Evolutionary conservation across 78 protist species (phyloP).

Genomic region (Fonticula alba): DNA sequence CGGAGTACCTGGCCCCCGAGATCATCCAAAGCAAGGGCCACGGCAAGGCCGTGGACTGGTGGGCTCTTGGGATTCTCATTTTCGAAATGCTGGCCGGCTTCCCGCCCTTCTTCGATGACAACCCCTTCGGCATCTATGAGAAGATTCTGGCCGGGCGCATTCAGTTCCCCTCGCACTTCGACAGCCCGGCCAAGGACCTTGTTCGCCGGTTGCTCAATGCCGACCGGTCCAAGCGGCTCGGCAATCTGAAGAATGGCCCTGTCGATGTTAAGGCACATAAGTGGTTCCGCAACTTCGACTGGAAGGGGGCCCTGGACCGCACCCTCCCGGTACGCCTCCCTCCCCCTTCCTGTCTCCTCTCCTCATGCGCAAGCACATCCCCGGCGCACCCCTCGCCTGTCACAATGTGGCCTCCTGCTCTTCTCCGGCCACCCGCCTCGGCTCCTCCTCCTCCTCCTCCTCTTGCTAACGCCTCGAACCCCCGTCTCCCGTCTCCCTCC

Average conservation of each 20-base stretch:
- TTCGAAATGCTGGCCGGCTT: not conserved
- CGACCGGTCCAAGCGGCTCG: slow-evolving; percentile 73
- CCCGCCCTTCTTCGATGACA: slow-evolving; percentile 80
- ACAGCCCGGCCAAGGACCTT: slow-evolving; percentile 58
- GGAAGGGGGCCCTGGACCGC: slow-evolving; percentile 21
- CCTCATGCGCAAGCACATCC: too few species aligned
- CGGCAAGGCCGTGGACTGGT: slow-evolving; percentile 87
- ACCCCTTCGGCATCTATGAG: slow-evolving; percentile 63
- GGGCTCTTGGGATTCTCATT: slow-evolving; percentile 48
- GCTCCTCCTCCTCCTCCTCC: too few species aligned
- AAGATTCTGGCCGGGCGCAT: slow-evolving; percentile 61
- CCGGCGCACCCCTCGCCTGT: too few species aligned
- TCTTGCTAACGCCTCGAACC: too few species aligned
- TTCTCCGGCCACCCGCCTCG: not conserved
- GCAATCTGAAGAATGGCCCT: slow-evolving; percentile 58
- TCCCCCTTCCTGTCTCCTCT: not conserved
- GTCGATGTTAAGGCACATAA: slow-evolving; percentile 68
- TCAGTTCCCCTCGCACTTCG: slow-evolving; percentile 61
- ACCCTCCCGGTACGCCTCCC: not conserved
- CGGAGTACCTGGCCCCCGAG: slow-evolving; percentile 80
- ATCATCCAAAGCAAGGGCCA: slow-evolving; percentile 67
- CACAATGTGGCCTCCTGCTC: not conserved
- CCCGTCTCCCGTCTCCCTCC: too few species aligned
- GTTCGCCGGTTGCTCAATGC: slow-evolving; percentile 50
- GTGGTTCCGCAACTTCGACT: slow-evolving; percentile 69